A percentile compares a stretch with the other conserved stretches of the same genome.
Evolutionary conservation across 2,329 filamentous ascomycete genomes (phyloP).

Genomic region (Monosporascus sp.): DNA sequence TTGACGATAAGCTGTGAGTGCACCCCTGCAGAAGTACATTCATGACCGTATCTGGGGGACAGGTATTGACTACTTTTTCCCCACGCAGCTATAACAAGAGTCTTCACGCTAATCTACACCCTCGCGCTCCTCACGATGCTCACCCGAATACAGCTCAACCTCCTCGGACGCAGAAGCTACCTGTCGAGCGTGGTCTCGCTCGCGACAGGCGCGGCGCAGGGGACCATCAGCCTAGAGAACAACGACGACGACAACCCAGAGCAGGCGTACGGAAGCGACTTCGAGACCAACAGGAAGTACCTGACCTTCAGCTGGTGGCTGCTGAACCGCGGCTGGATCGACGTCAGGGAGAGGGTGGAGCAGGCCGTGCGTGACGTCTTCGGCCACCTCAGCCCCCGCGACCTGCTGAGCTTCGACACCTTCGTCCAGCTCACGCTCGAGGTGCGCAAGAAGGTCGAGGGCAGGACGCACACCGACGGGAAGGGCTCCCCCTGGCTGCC

Average conservation of each 20-base stretch:
- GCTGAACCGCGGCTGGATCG: conserved; percentile 81
- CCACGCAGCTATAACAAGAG: conserved; percentile 71
- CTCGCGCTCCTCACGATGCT: conserved; percentile 84
- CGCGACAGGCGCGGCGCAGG: conserved; percentile 67
- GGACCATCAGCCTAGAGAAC: conserved; percentile 85
- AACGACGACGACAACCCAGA: conserved; percentile 84
- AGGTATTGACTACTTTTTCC: not conserved
- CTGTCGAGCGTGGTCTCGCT: conserved; percentile 91
- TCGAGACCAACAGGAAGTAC: conserved; percentile 92
- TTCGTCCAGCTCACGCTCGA: conserved; percentile 78
- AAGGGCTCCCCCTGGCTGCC: conserved; percentile 67
- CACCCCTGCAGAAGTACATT: not conserved
- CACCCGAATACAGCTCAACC: conserved; percentile 92
- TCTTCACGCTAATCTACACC: conserved; percentile 89
- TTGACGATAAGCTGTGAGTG: conserved; percentile 86
- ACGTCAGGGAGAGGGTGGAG: conserved; percentile 76
- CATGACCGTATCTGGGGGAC: too few species aligned
- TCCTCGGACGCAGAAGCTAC: conserved; percentile 91
- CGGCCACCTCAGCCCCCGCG: conserved; percentile 80
- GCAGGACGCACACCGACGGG: conserved; percentile 39
- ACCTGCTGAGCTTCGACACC: conserved; percentile 76
- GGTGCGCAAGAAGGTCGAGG: conserved; percentile 81
- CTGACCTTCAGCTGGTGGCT: conserved; percentile 98
- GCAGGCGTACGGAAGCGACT: conserved; percentile 84
- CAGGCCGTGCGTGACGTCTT: conserved; percentile 86